Evolutionary conservation across 805 yeast species (phyloP).

Genomic region (Metschnikowia continentalis): DNA sequence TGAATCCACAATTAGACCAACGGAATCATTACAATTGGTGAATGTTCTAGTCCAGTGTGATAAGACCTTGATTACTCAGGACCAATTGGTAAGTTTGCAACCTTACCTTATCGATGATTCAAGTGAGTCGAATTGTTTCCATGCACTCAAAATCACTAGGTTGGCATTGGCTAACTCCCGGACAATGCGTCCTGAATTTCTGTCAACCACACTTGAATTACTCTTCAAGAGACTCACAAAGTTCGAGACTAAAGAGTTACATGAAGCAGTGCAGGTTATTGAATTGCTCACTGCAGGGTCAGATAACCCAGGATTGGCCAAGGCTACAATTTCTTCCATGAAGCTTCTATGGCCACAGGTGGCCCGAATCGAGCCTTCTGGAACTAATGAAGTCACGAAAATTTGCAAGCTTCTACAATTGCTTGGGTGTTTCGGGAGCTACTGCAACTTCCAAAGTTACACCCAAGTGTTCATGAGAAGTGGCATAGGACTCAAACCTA

Average conservation of each 20-base stretch:
- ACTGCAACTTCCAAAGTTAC: conserved; percentile 55
- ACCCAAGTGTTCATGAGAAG: conserved; percentile 36
- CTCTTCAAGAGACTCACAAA: conserved; percentile 57
- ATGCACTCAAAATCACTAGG: conserved; percentile 53
- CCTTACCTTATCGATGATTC: conserved; percentile 55
- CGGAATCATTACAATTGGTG: conserved; percentile 41
- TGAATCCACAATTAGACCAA: background rate
- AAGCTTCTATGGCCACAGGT: conserved; percentile 33
- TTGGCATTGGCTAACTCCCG: conserved; percentile 41
- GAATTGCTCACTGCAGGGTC: conserved; percentile 52
- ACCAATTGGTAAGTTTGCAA: conserved; percentile 61
- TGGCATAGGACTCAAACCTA: conserved; percentile 40
- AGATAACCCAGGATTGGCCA: conserved; percentile 46
- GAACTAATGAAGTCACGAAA: conserved; percentile 21
- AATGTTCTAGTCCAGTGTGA: conserved; percentile 53
- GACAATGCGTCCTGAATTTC: conserved; percentile 48
- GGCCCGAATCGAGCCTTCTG: conserved; percentile 8
- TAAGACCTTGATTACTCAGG: conserved; percentile 54
- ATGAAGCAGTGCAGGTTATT: conserved; percentile 69
- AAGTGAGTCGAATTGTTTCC: conserved; percentile 40
- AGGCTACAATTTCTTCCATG: conserved; percentile 63
- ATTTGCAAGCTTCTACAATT: conserved; percentile 56
- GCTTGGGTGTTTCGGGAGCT: conserved; percentile 67
- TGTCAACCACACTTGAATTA: conserved; percentile 45
- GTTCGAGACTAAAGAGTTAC: conserved; percentile 55